Base-by-base conservation (phyloP, 1,284 basidiomycete genomes). In the Cryptococcus sp. region DNA sequence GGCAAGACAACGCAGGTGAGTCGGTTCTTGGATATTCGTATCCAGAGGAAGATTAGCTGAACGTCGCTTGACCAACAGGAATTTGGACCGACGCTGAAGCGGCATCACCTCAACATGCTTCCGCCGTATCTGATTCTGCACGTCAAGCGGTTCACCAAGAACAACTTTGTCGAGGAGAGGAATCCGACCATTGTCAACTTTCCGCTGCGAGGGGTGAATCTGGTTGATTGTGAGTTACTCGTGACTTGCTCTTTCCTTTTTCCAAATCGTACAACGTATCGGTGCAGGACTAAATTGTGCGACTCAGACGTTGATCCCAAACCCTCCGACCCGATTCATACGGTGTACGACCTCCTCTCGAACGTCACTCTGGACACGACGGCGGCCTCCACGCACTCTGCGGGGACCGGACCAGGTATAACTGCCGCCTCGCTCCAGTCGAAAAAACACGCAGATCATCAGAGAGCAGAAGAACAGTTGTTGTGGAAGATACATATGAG, bases 151-250 rank as follows among this genome's bases (percentile, higher is more conserved):
- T 99, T 99, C 79, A 96, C 92, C n/a, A 96, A 92, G 77, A 99
- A 99, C 78, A 85, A 85, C 53, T 98, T 99, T 71, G 92, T 97
- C 1, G 95, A 98, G 78, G 95, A 99, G 79, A 95, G 97, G 78
- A 99, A 99, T 73, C 94, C 94, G 3, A 99, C 96, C 1, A 94
- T 99, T 61, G 91, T 99, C 68, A 98, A 96, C 73, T 99, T 97
- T 73, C 93, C 93, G 13, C 83, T 97, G 47, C 85, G 91, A 57
- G 93, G 93, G 0, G 84, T 99, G 20, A 93, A 98, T 78, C 88
- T 98, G 77, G 81, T 81, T 65, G 91, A 92, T 52, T 97, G 92
- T 94, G 75, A 72, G 90, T 82, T 50, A 45, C 61, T 52, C 61
- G 39, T 42, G 62, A 42, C 56, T 54, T 54, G 49, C 43, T 25